Evolutionary conservation across 345 rosid species (phyloP), one percentile per base, ranked within the genome.

Genomic region (Lumnitzera littorea): DNA sequence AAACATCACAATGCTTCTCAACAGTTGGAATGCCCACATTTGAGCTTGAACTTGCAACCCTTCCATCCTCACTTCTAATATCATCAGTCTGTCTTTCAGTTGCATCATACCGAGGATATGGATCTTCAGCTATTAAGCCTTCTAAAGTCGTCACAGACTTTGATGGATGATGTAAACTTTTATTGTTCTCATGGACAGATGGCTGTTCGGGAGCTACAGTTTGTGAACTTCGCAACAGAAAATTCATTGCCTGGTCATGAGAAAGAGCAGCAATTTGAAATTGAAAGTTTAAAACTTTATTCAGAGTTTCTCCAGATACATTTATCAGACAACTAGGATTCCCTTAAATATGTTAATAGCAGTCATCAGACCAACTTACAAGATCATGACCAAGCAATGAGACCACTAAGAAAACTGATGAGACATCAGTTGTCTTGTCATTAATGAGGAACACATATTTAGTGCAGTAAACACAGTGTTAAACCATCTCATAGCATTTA

Each of bases 1-100:
- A 75, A 20, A 95, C 97, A 82, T 86, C 91, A 2, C 63, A 74
- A 77, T 88, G 86, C 13, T 75, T 81, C 53, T 81, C 92, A 60
- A 66, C 41, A 51, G 53, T 63, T 62, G 61, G 49, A 57, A 72
- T 66, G 54, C 71, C 79, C 27, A 50, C 60, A 59, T 62, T 83
- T 46, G 55, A 53, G 60, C 57, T 68, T 25, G 64, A 54, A 25
- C 72, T 82, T 10, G 58, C 80, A 66, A 17, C 58, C 43, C 62
- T 72, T 14, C 62, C 72, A 68, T 62, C 79, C 27, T 68, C 75
- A 36, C 71, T 66, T 58, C 66, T 71, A 67, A 64, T 51, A 52
- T 74, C 77, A 25, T 76, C 79, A 51, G 52, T 25, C 55, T 69
- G 80, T 24, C 59, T 82, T 36, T 75, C 86, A 16, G 62, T 66